Base-by-base conservation (phyloP, 78 protist genomes). In the Tieghemostelium lacteum region DNA sequence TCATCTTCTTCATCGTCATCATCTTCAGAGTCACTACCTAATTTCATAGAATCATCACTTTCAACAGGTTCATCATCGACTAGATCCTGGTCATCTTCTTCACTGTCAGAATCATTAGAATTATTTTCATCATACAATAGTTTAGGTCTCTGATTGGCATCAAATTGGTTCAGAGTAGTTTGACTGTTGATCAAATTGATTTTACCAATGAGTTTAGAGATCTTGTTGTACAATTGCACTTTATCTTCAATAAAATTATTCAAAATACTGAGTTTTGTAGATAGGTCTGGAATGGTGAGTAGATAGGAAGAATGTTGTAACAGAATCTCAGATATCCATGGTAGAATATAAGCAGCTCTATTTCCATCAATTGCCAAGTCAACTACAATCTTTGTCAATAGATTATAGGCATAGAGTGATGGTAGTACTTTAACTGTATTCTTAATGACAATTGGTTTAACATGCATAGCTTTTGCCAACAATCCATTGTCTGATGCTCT, bases 151-250 rank as follows among this genome's bases (percentile, higher is more conserved):
- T n/a, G n/a, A n/a, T n/a, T n/a, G n/a, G n/a, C n/a, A 24, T 78
- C 75, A 52, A 55, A 78, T 31, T 29, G 26, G 22, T 20, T 58
- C 6, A 57, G 6, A 26, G 64, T 49, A 14, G 58, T 33, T 66
- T 54, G 70, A 37, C 66, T 54, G 16, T 67, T 31, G 61, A 78
- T 55, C 54, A 78, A 66, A 26, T 78, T 75, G 28, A 64, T 66
- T 66, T 78, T 78, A 45, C 76, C 88, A 52, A 78, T 75, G 60
- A 78, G 55, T 26, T 66, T 66, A n/a, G 88, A 64, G n/a, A 78
- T 28, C 55, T 54, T 45, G 24, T 78, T 36, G 33, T 78, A 75
- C 28, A 78, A 55, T 28, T 65, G 33, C 36, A 52, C 64, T 66
- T 78, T 78, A 66, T 78, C 88, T 71, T 78, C 74, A 31, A 78